These are phyloP conservation scores for Geranomyces michiganensis DNA, from an alignment of 192 early-diverging fungal genomes.

Conservation along the genomic window DNA sequence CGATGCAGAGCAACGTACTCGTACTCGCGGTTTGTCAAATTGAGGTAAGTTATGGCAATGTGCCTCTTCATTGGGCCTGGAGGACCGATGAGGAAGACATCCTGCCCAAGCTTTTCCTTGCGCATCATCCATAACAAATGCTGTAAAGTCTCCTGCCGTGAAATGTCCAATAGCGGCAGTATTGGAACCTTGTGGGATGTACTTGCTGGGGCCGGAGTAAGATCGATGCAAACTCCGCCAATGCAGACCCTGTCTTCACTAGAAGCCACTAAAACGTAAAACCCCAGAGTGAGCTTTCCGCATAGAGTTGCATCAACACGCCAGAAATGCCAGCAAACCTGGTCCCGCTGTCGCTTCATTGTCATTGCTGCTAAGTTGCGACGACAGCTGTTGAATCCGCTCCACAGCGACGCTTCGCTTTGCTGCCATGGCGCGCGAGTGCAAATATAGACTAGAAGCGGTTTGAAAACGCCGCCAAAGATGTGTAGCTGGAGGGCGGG, in stretches of 20 bases:
- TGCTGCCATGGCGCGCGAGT: constrained; percentile 4
- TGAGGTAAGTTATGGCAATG: constrained; percentile 71
- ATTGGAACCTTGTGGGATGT: constrained; percentile 23
- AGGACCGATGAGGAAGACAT: constrained; percentile 73
- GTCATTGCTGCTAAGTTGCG: neutral
- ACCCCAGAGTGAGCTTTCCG: neutral
- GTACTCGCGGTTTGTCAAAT: constrained; percentile 67
- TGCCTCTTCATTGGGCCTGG: constrained; percentile 70
- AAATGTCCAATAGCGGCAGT: constrained; percentile 12
- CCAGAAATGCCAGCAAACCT: neutral
- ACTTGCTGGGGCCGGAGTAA: neutral
- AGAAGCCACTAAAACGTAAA: too few relatives aligned
- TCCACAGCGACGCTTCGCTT: neutral
- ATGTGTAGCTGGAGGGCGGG: too few relatives aligned
- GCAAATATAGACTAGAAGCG: neutral
- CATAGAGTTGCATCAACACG: neutral
- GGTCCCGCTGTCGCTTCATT: neutral
- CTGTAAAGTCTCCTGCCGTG: constrained; percentile 40
- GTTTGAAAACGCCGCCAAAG: too few relatives aligned
- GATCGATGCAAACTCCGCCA: constrained; percentile 24
- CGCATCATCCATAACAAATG: constrained; percentile 79
- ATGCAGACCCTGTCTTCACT: constrained; percentile 29
- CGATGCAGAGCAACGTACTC: constrained; percentile 76
- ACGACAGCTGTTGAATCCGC: constrained; percentile 2
- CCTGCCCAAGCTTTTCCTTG: constrained; percentile 78